These are phyloP conservation scores for Beverwykella pulmonaria DNA, from an alignment of 495 filamentous ascomycete species.

Conservation along the genomic window DNA sequence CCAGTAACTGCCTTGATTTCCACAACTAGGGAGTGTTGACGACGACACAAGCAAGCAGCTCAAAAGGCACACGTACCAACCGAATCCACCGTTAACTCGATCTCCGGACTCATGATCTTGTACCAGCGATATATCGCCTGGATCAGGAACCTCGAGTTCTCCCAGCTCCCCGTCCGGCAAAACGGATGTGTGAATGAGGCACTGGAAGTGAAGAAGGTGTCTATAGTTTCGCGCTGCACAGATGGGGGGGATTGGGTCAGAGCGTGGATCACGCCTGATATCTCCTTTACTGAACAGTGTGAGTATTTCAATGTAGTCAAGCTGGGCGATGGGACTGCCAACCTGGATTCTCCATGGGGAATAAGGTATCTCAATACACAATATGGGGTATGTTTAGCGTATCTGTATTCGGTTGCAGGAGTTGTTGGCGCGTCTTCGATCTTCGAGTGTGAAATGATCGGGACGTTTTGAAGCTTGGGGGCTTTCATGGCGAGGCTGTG, in stretches of 20 bases:
- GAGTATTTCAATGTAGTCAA: neutral
- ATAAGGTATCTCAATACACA: neutral
- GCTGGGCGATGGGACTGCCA: neutral
- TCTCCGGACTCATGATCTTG: constrained; percentile 77
- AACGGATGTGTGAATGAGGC: constrained; percentile 80
- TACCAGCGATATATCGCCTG: constrained; percentile 81
- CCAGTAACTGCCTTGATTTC: no score
- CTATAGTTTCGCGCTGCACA: constrained; percentile 63
- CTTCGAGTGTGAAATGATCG: no score
- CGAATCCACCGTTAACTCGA: constrained; percentile 68
- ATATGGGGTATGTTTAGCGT: no score
- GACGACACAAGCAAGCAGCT: no score
- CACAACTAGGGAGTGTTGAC: no score
- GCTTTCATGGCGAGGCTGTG: no score
- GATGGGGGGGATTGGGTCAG: constrained; percentile 67
- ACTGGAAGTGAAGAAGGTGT: constrained; percentile 68
- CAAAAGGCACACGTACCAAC: constrained; percentile 55
- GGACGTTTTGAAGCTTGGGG: no score
- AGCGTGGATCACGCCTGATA: constrained; percentile 63
- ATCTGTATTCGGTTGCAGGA: no score
- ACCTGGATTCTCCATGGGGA: constrained; percentile 11
- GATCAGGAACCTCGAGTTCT: constrained; percentile 62
- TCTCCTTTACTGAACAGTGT: constrained; percentile 51
- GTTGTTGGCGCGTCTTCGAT: no score
- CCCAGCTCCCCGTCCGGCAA: constrained; percentile 68